Evolutionary conservation across 164 flowering plant species (phyloP).

Genomic region (grape (Vitis vinifera)): ASM3070453v1 NC_081811.1:6649501-6650000

Average conservation of each 20-base stretch:
- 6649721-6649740: slow-evolving; percentile 29
- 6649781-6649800: slow-evolving; percentile 48
- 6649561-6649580: slow-evolving; percentile 19
- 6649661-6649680: slow-evolving; percentile 27
- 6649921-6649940: slow-evolving; percentile 42
- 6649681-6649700: slow-evolving; percentile 29
- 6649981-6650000: too few relatives aligned
- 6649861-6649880: slow-evolving; percentile 37
- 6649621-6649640: not conserved
- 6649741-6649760: slow-evolving; percentile 37
- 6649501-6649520: slow-evolving; percentile 29
- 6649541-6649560: slow-evolving; percentile 16
- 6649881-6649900: slow-evolving; percentile 49
- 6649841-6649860: slow-evolving; percentile 45
- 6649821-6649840: slow-evolving; percentile 45
- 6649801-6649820: slow-evolving; percentile 49
- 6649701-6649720: slow-evolving; percentile 10
- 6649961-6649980: too few relatives aligned
- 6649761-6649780: slow-evolving; percentile 34
- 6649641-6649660: slow-evolving; percentile 30
- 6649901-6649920: slow-evolving; percentile 41
- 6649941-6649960: too few relatives aligned
- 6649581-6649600: slow-evolving; percentile 7
- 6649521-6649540: slow-evolving; percentile 3
- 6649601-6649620: not conserved